Conservation (phyloP, 148 eudicot species). For the Limonium bicolor region DNA sequence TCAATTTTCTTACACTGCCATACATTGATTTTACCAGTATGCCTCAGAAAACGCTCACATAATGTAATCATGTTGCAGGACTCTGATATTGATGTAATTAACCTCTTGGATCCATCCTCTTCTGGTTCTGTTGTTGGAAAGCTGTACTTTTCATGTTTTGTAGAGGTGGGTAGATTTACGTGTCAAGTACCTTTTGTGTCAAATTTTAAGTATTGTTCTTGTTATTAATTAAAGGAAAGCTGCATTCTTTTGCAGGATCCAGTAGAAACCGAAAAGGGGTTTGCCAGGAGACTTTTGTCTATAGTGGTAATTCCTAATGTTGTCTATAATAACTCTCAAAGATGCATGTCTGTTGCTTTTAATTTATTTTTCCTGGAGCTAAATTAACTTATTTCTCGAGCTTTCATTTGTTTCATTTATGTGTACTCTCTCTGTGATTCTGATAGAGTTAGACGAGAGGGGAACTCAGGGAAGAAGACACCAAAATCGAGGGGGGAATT, state of each 20-base stretch:
- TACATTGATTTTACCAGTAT: no score
- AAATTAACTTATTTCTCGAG: no score
- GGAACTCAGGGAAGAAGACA: no score
- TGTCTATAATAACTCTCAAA: no score
- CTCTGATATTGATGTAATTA: constrained; percentile 30
- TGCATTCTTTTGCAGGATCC: constrained; percentile 48
- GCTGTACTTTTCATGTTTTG: constrained; percentile 51
- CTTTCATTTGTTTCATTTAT: no score
- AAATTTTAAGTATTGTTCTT: constrained; percentile 8
- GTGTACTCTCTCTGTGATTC: no score
- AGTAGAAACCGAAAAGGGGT: constrained; percentile 62
- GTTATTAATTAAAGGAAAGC: not conserved
- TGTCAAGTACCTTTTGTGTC: constrained; percentile 1
- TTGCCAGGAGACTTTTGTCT: constrained; percentile 67
- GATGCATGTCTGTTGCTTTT: no score
- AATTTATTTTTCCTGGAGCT: no score
- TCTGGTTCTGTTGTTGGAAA: constrained; percentile 39
- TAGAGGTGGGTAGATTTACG: constrained; percentile 46
- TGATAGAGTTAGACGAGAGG: no score
- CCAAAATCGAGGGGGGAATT: no score
- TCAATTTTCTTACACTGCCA: not conserved
- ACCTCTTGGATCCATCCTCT: constrained; percentile 62
- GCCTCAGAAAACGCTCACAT: not conserved
- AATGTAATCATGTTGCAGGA: constrained; percentile 54
- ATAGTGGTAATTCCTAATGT: constrained; percentile 67